These are phyloP conservation scores for Globisporangium paroecandrum DNA, from an alignment of 352 stramenopile genomes.

Conservation along the genomic window DNA sequence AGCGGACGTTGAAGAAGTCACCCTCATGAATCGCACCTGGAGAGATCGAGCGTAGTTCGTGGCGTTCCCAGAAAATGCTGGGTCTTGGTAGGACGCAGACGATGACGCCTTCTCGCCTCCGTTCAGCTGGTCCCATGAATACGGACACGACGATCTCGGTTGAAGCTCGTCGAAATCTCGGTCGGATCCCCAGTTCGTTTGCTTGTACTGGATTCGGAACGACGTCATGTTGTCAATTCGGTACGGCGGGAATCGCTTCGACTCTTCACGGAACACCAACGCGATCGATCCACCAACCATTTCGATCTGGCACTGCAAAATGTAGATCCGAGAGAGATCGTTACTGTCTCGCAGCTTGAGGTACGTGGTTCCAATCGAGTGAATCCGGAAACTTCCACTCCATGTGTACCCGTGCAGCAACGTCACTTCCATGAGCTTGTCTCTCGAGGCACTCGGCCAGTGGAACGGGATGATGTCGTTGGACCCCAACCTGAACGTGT, in stretches of 20 bases:
- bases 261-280: slow-evolving; percentile 83
- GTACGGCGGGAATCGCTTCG: slow-evolving; percentile 83
- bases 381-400: slow-evolving; percentile 85
- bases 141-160: slow-evolving; percentile 70
- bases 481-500: slow-evolving; percentile 63
- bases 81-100: slow-evolving; percentile 59
- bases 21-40: slow-evolving; percentile 86
- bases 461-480: slow-evolving; percentile 85
- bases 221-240: slow-evolving; percentile 91
- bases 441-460: slow-evolving; percentile 70
- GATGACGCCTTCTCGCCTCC: slow-evolving; percentile 59
- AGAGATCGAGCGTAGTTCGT: slow-evolving; percentile 62
- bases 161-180: slow-evolving; percentile 75
- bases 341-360: slow-evolving; percentile 78
- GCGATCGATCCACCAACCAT: slow-evolving; percentile 83
- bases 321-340: slow-evolving; percentile 77
- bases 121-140: slow-evolving; percentile 85
- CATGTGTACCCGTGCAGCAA: slow-evolving; percentile 79
- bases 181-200: slow-evolving; percentile 69
- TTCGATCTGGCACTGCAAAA: slow-evolving; percentile 86
- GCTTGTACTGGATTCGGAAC: slow-evolving; percentile 85
- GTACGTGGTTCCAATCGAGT: slow-evolving; percentile 83
- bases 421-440: slow-evolving; percentile 85
- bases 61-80: slow-evolving; percentile 52
- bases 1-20: slow-evolving; percentile 67